Base-by-base conservation (phyloP, 768 basidiomycete genomes). In the Naganishia vaughanmartiniae region DNA sequence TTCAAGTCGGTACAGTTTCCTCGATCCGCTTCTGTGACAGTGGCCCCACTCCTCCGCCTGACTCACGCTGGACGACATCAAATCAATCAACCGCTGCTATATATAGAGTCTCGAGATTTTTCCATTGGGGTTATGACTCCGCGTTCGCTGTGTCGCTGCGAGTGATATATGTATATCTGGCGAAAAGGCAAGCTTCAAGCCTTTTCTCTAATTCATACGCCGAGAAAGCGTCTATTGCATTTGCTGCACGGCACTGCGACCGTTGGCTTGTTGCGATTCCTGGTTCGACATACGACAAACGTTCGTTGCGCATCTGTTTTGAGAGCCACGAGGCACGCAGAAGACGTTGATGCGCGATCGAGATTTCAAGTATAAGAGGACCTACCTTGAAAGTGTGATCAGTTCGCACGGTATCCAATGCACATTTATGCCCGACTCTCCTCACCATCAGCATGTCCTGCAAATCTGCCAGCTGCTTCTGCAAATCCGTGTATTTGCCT, bases 371-470 rank as follows among this genome's bases (percentile, higher is more conserved):
- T 46, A 17, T 46, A 21, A 7, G 15, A 12, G 70, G 30, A 73
- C 83, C 65, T 81, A 89, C 90, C 81, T 86, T 89, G 83, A 91
- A 90, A 28, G 84, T 83, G 54, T 86, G 85, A 69, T 89, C 86
- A 0, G 89, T 89, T 75, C 85, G 87, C 67, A 90, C 75, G 12
- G 88, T 85, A 77, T 90, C 90, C 72, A 88, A 84, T 74, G 90
- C 89, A 14, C 60, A 42, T 19, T 45, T 42, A 45, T 63, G 60
- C n/a, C 36, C 60, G 6, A 26, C 36, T 34, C 60, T 42, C 26
- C 46, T 42, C 24, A 42, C 12, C 26, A 26, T 45, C 39, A 63
- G 15, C 36, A 30, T 36, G 15, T 63, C 60, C 19, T 63, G 36
- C 60, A 63, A 46, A 69, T 85, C 86, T 74, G 87, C 87, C 81